A percentile compares a stretch with the other conserved stretches of the same genome.
These are phyloP conservation scores for Penicillium ochrochloron DNA, from an alignment of 495 filamentous ascomycete species.

Conservation along the genomic window DNA sequence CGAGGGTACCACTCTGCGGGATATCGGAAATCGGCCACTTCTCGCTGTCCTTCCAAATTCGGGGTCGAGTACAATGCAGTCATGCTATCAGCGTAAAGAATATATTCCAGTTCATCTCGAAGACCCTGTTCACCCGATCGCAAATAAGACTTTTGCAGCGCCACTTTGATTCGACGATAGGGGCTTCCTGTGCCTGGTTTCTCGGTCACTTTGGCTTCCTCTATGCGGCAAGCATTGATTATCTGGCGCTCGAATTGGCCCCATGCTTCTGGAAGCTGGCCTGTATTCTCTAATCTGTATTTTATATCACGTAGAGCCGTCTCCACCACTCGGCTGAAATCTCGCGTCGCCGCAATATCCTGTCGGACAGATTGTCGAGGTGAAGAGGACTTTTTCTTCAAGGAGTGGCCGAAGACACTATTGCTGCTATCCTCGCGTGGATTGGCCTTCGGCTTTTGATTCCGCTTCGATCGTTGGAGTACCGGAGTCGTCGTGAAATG, in stretches of 20 bases:
- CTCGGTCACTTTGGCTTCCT: slow-evolving; percentile 20
- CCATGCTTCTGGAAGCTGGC: slow-evolving; percentile 32
- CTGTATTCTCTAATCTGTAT: slow-evolving; percentile 17
- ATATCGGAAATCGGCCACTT: slow-evolving; percentile 77
- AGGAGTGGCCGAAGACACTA: neutral
- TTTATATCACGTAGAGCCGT: slow-evolving; percentile 34
- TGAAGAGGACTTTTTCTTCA: neutral
- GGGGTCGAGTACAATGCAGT: slow-evolving; percentile 48
- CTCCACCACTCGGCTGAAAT: slow-evolving; percentile 39
- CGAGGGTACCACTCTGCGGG: slow-evolving; percentile 91
- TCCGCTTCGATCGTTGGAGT: slow-evolving; percentile 34
- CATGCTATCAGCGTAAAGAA: slow-evolving; percentile 57
- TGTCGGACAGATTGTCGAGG: slow-evolving; percentile 15
- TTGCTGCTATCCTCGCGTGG: slow-evolving; percentile 8
- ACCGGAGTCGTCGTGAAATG: slow-evolving; percentile 40
- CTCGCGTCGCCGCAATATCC: slow-evolving; percentile 22
- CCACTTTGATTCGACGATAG: slow-evolving; percentile 32
- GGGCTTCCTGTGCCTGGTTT: slow-evolving; percentile 28
- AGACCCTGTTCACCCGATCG: slow-evolving; percentile 52
- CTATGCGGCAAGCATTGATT: slow-evolving; percentile 38
- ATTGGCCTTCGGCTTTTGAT: slow-evolving; percentile 15
- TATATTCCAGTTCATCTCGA: slow-evolving; percentile 60
- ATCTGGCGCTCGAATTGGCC: slow-evolving; percentile 43
- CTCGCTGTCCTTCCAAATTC: slow-evolving; percentile 61
- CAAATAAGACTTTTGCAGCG: slow-evolving; percentile 62